Evolutionary conservation across 345 rosid species (phyloP), one percentile per base, ranked within the genome.

Genomic region (Gossypioides kirkii): DNA sequence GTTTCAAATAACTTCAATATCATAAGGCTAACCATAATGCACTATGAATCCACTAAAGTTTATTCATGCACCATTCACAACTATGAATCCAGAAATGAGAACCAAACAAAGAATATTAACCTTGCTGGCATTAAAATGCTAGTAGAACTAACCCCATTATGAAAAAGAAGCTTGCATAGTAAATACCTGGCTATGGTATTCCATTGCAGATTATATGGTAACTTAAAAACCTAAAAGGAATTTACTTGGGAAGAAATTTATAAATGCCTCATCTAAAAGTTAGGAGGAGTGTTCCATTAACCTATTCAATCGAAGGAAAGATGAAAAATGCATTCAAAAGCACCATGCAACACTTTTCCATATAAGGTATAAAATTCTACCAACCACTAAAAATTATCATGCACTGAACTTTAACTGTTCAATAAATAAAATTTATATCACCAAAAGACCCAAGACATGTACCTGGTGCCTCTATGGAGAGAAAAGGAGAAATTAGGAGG

Each of bases 1-100:
- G 54, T 49, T 41, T 50, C 75, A 61, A 43, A 22, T 66, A 62
- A 66, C 46, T 10, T 55, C 11, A 45, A 22, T 13, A 71, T 61
- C 60, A 16, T 2, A 50, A 23, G 26, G 42, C 52, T 45, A 43
- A 55, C 45, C 14, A 58, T 18, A 52, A 36, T 0, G 32, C 18
- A 1, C 41, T 32, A 47, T 23, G 41, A 13, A 23, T 67, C 41
- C 1, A 47, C 20, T 26, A 45, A 45, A 46, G 10, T 49, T 67
- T 65, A 45, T 65, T 20, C 16, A 38, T 38, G 22, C 23, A 61
- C 46, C 42, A 42, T 43, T 42, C 69, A 42, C 52, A 38, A 38
- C 52, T 12, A 64, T 1, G 43, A 42, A 18, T 43, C 69, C 50
- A 20, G 50, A 1, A 42, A 63, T 11, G 4, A 42, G 26, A 38